Evolutionary conservation across 2,329 filamentous ascomycete species (phyloP).

Genomic region (Colletotrichum incanum): DNA sequence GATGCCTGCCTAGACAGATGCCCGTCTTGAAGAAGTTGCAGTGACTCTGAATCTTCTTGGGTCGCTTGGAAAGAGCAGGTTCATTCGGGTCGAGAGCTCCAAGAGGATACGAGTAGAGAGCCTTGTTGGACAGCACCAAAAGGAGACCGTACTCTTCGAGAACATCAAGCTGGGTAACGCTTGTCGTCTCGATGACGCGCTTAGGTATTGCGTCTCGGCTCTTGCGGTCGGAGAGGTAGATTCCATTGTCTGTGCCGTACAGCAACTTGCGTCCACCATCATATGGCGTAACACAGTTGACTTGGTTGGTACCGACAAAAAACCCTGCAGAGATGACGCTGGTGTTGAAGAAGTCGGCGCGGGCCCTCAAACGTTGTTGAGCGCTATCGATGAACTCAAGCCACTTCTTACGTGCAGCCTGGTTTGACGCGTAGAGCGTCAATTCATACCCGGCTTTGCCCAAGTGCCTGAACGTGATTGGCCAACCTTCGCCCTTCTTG

Average conservation of each 20-base stretch:
- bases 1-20: constrained; percentile 92
- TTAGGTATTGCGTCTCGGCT: constrained; percentile 86
- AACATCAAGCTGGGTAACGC: constrained; percentile 95
- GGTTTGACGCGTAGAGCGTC: constrained; percentile 88
- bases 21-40: constrained; percentile 99
- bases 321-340: constrained; percentile 72
- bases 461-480: constrained; percentile 95
- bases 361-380: constrained; percentile 88
- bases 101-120: constrained; percentile 89
- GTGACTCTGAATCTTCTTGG: constrained; percentile 96
- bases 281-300: constrained; percentile 95
- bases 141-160: constrained; percentile 95
- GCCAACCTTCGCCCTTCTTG: constrained; percentile 83
- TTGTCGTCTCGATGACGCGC: constrained; percentile 87
- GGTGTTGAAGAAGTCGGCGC: constrained; percentile 92
- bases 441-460: constrained; percentile 96
- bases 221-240: constrained; percentile 93
- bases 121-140: constrained; percentile 93
- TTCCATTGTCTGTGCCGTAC: constrained; percentile 93
- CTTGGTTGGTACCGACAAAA: constrained; percentile 79
- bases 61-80: constrained; percentile 83
- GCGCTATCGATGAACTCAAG: constrained; percentile 95
- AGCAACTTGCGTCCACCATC: constrained; percentile 96
- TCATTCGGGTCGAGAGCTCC: constrained; percentile 90
- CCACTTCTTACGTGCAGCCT: constrained; percentile 93